Evolutionary conservation across 2,329 filamentous ascomycete species (phyloP), one percentile per base, ranked within the genome.

Genomic region (Aspergillus nomiae): DNA sequence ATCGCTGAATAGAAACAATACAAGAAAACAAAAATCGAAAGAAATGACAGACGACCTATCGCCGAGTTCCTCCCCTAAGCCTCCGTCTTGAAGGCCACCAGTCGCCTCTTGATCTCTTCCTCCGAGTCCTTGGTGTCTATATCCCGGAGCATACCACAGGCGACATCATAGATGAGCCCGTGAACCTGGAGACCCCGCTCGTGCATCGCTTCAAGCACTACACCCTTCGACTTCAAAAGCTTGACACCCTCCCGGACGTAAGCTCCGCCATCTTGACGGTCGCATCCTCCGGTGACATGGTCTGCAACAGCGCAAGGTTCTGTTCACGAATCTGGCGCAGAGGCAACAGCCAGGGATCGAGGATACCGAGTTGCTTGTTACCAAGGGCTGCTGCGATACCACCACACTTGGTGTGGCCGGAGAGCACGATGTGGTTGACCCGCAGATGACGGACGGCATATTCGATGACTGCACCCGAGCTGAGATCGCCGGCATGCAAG

Each of bases 171-270:
- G 16, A 96, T 82, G 59, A 89, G 83, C n/a, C 91, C 92, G 75
- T 95, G 91, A 7, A 96, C 85, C 77, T 89, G 81, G 48, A 96
- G 77, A 1, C 89, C 90, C 32, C 90, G 83, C 70, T 92, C 88
- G 67, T 82, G 77, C 63, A 93, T 86, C 30, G 90, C 92, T 65
- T 91, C 89, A 71, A 88, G 84, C 34, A 96, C 85, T 28, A 86
- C 85, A 56, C 84, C 82, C 77, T 92, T 93, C 73, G 87, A 83
- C 81, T 89, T 86, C 62, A 95, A 78, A 24, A 87, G 85, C 68
- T 87, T 82, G 63, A 94, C 82, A 28, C 90, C 89, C 38, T 85
- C 82, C 69, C 87, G 82, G 21, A 96, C 90, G 74, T 95, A 71
- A 94, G 80, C 81, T 94, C 90, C 6, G 90, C 89, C 65, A 96